These are phyloP conservation scores for Rauvolfia tetraphylla DNA, from an alignment of 257 asterid species.

Conservation along the genomic window DNA sequence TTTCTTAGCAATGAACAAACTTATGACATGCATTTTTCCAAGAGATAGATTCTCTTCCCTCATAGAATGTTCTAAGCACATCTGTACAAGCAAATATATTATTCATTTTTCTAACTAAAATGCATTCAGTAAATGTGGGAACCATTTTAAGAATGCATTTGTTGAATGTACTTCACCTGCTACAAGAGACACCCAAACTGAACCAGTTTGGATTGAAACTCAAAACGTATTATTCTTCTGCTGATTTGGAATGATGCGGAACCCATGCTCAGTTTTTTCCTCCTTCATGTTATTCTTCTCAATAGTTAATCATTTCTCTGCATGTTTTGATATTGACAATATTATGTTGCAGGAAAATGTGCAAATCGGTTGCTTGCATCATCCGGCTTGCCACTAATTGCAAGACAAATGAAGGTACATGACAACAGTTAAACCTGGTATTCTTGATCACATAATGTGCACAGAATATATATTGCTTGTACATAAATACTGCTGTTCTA, in stretches of 20 bases:
- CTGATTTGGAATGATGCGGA: not conserved
- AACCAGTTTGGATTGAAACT: not conserved
- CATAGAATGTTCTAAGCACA: not conserved
- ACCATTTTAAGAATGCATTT: not conserved
- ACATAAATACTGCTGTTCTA: conserved; percentile 9
- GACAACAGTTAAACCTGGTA: conserved; percentile 10
- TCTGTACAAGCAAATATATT: not conserved
- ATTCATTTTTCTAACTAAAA: not conserved
- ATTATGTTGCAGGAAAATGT: conserved; percentile 74
- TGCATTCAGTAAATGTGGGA: not conserved
- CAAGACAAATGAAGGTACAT: conserved; percentile 92
- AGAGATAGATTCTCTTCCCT: conserved; percentile 1
- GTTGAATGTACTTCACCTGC: not conserved
- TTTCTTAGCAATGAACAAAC: not conserved
- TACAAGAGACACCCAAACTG: not conserved
- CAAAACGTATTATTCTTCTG: not conserved
- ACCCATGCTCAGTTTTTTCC: not conserved
- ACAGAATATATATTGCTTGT: not conserved
- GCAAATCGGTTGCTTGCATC: conserved; percentile 85
- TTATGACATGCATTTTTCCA: not conserved
- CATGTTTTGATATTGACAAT: conserved; percentile 7
- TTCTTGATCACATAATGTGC: not conserved
- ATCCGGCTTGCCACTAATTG: conserved; percentile 92
- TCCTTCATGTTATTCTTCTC: not conserved
- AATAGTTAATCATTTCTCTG: not conserved